A percentile compares a stretch with the other conserved stretches of the same genome.
These are phyloP conservation scores for Lentinula lateritia DNA, from an alignment of 768 basidiomycete genomes.

Conservation along the genomic window DNA sequence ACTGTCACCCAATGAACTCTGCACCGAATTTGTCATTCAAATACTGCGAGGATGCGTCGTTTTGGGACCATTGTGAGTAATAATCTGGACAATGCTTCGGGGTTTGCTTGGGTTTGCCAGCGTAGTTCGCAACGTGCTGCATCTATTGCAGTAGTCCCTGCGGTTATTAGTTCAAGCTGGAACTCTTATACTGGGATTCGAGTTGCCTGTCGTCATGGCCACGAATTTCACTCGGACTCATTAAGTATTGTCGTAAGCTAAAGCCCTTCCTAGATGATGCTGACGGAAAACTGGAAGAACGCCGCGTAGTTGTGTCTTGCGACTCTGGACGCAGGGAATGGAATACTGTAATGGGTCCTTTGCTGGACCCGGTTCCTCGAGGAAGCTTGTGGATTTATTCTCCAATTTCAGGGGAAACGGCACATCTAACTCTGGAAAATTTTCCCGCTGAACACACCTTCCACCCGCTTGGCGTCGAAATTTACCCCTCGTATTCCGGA, in stretches of 20 bases:
- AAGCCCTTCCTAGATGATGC: conserved; percentile 23
- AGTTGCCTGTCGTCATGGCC: no score
- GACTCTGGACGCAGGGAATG: conserved; percentile 44
- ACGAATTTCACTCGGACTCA: no score
- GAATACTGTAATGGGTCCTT: conserved; percentile 78
- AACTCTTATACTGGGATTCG: no score
- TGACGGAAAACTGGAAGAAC: conserved; percentile 23
- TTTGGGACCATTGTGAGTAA: conserved; percentile 43
- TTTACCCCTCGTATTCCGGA: conserved; percentile 45
- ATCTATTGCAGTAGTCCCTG: no score
- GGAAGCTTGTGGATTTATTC: conserved; percentile 60
- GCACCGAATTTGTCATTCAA: conserved; percentile 30
- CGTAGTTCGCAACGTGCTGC: no score
- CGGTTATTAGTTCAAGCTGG: no score
- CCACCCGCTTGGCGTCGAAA: conserved; percentile 65
- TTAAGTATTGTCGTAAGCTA: no score
- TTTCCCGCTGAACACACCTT: conserved; percentile 60
- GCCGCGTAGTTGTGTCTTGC: conserved; percentile 20
- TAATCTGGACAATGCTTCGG: background rate
- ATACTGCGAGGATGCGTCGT: conserved; percentile 60
- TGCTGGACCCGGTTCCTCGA: conserved; percentile 49
- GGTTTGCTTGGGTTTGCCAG: no score
- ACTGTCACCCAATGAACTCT: conserved; percentile 36
- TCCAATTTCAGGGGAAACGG: conserved; percentile 21
- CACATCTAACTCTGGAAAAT: conserved; percentile 37